Conservation (phyloP, 2,329 filamentous ascomycete genomes). For the Elsinoe arachidis region DNA sequence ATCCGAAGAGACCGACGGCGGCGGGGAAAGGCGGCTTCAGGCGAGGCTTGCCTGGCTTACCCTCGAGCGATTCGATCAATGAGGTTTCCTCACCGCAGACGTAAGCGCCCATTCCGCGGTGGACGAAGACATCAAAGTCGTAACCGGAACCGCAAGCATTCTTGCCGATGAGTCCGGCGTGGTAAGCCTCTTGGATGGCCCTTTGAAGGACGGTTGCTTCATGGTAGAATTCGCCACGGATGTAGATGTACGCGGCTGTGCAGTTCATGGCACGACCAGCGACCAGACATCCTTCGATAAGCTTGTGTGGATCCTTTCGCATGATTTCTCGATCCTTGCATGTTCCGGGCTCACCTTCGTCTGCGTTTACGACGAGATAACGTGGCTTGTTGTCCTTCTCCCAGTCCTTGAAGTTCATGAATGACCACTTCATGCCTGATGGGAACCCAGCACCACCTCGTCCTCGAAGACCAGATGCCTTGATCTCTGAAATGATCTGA, state of each 20-base stretch:
- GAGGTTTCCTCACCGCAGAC: constrained; percentile 98
- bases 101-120: constrained; percentile 95
- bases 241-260: constrained; percentile 97
- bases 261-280: constrained; percentile 98
- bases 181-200: constrained; percentile 96
- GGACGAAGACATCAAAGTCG: constrained; percentile 94
- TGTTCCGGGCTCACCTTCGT: constrained; percentile 96
- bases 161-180: constrained; percentile 90
- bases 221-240: constrained; percentile 95
- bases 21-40: constrained; percentile 98
- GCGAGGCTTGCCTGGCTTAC: constrained; percentile 96
- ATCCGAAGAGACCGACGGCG: constrained; percentile 93
- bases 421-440: constrained; percentile 98
- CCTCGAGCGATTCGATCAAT: constrained; percentile 94
- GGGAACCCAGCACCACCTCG: constrained; percentile 97
- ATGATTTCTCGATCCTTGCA: constrained; percentile 99
- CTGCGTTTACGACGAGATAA: constrained; percentile 95
- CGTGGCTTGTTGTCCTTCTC: constrained; percentile 94
- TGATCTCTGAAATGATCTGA: constrained; percentile 91
- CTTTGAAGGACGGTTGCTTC: constrained; percentile 89
- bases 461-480: constrained; percentile 88
- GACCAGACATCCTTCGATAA: constrained; percentile 92
- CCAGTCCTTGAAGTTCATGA: constrained; percentile 99
- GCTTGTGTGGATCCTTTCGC: constrained; percentile 99
- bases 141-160: constrained; percentile 96